These are phyloP conservation scores for Cryphonectria carpinicola DNA, from an alignment of 2,329 filamentous ascomycete genomes.

Conservation along the genomic window DNA sequence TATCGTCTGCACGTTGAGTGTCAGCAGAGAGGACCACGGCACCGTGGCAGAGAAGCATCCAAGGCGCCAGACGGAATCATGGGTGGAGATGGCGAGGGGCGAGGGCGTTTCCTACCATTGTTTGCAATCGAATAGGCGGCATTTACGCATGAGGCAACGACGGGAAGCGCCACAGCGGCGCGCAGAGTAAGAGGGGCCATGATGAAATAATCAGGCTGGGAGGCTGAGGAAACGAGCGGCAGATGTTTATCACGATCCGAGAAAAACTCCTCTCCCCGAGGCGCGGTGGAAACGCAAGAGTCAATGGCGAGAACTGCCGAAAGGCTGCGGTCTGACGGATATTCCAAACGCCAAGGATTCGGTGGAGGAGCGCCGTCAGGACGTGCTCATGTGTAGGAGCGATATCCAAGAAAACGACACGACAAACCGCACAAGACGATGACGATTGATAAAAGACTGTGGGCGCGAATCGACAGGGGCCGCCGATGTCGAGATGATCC, in stretches of 20 bases:
- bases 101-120: slow-evolving; percentile 16
- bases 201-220: neutral
- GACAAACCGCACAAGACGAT: neutral
- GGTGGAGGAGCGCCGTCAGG: neutral
- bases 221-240: slow-evolving; percentile 18
- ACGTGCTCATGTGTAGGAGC: neutral
- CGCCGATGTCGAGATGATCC: neutral
- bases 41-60: slow-evolving; percentile 10
- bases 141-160: slow-evolving; percentile 18
- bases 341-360: neutral
- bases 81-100: neutral
- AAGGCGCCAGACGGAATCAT: slow-evolving; percentile 11
- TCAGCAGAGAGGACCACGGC: slow-evolving; percentile 14
- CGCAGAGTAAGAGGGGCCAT: slow-evolving; percentile 21
- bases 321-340: neutral
- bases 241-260: neutral
- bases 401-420: neutral
- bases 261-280: neutral
- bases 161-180: slow-evolving; percentile 23
- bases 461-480: neutral
- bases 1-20: slow-evolving; percentile 44
- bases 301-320: neutral
- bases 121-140: slow-evolving; percentile 26
- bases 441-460: slow-evolving; percentile 1
- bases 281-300: neutral